Conservation (phyloP, 2,329 filamentous ascomycete genomes). For the Cladophialophora yegresii region DNA sequence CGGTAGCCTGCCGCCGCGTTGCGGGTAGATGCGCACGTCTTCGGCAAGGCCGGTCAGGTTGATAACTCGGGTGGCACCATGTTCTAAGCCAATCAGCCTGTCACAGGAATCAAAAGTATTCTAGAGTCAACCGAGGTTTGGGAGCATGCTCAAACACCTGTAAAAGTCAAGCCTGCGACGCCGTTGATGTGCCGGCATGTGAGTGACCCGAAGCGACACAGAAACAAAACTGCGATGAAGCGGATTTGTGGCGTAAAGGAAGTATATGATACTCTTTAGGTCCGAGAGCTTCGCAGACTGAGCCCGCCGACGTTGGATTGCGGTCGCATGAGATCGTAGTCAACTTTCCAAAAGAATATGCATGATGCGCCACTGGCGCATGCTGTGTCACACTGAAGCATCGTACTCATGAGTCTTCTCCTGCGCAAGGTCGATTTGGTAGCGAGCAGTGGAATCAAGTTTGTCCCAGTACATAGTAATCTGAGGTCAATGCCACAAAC, state of each 20-base stretch:
- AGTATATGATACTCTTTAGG: background rate
- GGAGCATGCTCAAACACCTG: background rate
- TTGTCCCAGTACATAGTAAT: background rate
- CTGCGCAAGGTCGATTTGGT: background rate
- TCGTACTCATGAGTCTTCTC: background rate
- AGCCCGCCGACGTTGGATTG: background rate
- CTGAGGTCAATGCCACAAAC: background rate
- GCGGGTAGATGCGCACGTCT: constrained; percentile 20
- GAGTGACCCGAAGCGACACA: constrained; percentile 1
- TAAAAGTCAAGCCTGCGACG: background rate
- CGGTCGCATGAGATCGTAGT: background rate
- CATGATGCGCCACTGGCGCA: background rate
- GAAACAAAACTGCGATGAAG: background rate
- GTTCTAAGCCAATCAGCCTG: constrained; percentile 11
- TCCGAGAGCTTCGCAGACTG: background rate
- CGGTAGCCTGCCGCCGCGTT: constrained; percentile 18
- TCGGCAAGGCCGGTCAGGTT: constrained; percentile 16
- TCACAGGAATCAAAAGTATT: background rate
- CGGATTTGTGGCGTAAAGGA: background rate
- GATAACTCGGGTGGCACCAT: constrained; percentile 19
- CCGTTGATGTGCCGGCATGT: background rate
- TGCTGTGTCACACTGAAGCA: background rate
- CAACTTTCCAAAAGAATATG: background rate
- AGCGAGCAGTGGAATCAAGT: background rate
- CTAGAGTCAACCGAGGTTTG: background rate